Percentiles rank a stretch among this genome's conserved stretches.
phyloP scores from a whole-genome alignment of 2,329 filamentous ascomycete genomes.

The Paracorniculantispora psalliotae region DNA sequence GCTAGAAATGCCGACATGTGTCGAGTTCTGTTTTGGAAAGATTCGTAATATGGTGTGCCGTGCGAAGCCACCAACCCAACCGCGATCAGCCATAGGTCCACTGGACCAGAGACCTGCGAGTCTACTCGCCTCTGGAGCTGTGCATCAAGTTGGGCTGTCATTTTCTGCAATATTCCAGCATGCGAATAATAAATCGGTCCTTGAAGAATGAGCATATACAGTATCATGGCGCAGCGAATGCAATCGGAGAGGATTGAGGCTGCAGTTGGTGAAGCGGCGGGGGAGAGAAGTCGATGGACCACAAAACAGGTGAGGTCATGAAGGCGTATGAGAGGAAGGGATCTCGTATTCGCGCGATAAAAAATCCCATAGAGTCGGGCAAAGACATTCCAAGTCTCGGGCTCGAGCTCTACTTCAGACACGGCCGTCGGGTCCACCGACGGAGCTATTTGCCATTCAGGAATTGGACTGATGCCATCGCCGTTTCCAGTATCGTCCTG shows the following conservation, averaged over 20 bases:
- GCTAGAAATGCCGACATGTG: neutral
- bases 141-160: neutral
- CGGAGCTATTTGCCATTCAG: conserved; percentile 38
- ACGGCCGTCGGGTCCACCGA: conserved; percentile 16
- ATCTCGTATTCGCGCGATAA: conserved; percentile 23
- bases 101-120: neutral
- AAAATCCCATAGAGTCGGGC: conserved; percentile 41
- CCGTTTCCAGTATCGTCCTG: conserved; percentile 46
- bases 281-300: conserved; percentile 42
- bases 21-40: neutral
- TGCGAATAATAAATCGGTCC: conserved; percentile 11
- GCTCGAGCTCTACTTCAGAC: conserved; percentile 26
- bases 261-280: neutral
- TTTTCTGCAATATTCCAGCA: neutral
- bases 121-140: neutral
- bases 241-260: neutral
- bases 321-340: conserved; percentile 37
- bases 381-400: conserved; percentile 32
- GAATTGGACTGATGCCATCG: conserved; percentile 43
- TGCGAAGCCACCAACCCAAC: conserved; percentile 7
- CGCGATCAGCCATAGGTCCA: conserved; percentile 3
- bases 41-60: neutral
- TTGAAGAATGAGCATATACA: conserved; percentile 8
- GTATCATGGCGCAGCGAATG: neutral
- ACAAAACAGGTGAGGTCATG: conserved; percentile 53